Evolutionary conservation across 805 yeast species (phyloP).

Genomic region (Spathaspora boniae): DNA sequence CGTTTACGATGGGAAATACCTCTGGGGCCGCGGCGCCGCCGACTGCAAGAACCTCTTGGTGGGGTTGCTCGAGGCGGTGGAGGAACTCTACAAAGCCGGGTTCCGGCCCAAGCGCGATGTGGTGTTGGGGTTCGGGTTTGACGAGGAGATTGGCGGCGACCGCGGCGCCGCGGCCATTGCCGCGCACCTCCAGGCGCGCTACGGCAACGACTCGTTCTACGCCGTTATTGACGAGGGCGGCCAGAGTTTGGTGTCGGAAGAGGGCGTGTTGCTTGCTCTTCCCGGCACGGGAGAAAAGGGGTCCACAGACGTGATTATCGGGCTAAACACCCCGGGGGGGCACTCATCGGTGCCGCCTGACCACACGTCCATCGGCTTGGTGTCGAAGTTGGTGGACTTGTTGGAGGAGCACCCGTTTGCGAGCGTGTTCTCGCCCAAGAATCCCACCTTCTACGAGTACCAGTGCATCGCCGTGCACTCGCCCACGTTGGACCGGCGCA

Average conservation of each 20-base stretch:
- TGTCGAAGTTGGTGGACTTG: slow-evolving; percentile 51
- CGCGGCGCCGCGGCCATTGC: slow-evolving; percentile 59
- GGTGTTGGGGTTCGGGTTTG: slow-evolving; percentile 68
- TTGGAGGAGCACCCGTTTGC: slow-evolving; percentile 58
- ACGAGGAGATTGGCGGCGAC: slow-evolving; percentile 70
- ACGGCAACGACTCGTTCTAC: slow-evolving; percentile 59
- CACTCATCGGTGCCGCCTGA: slow-evolving; percentile 81
- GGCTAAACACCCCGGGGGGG: slow-evolving; percentile 65
- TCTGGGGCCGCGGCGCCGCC: slow-evolving; percentile 76
- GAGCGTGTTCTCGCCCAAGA: slow-evolving; percentile 44
- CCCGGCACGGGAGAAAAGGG: slow-evolving; percentile 47
- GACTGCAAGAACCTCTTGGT: slow-evolving; percentile 74
- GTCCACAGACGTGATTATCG: slow-evolving; percentile 45
- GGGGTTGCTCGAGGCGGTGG: slow-evolving; percentile 66
- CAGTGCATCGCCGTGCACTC: slow-evolving; percentile 62
- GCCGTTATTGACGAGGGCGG: slow-evolving; percentile 65
- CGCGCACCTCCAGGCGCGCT: slow-evolving; percentile 44
- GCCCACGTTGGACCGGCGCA: slow-evolving; percentile 19
- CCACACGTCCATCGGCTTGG: slow-evolving; percentile 76
- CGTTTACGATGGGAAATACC: slow-evolving; percentile 56
- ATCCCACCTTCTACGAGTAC: slow-evolving; percentile 57
- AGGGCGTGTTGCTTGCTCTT: slow-evolving; percentile 55
- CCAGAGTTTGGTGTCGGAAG: slow-evolving; percentile 38
- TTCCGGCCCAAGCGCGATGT: slow-evolving; percentile 62
- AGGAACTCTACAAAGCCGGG: slow-evolving; percentile 47